Evolutionary conservation across 2,329 filamentous ascomycete genomes (phyloP).

Genomic region (Tolypocladium album): DNA sequence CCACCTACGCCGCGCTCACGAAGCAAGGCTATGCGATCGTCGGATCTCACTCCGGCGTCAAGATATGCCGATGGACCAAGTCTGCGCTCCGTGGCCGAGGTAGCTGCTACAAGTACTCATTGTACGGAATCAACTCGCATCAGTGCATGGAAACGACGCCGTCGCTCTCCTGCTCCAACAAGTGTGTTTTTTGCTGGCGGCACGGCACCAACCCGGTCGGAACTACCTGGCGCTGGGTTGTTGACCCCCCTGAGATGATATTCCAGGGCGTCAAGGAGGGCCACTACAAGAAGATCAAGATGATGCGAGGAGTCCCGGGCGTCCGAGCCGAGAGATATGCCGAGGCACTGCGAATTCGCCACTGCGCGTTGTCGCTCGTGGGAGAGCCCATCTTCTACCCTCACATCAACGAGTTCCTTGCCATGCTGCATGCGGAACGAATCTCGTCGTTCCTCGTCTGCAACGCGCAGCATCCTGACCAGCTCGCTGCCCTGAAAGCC

Average conservation of each 20-base stretch:
- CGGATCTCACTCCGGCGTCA: conserved; percentile 89
- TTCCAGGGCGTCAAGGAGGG: conserved; percentile 83
- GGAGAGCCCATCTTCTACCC: conserved; percentile 99
- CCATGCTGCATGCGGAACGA: conserved; percentile 70
- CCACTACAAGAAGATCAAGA: conserved; percentile 96
- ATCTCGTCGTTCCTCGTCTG: conserved; percentile 95
- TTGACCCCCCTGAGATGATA: conserved; percentile 82
- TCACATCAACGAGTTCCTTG: conserved; percentile 86
- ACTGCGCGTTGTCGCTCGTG: conserved; percentile 86
- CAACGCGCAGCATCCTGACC: conserved; percentile 92
- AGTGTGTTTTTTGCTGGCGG: conserved; percentile 98
- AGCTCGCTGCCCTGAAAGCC: conserved; percentile 68
- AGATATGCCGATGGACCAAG: conserved; percentile 98
- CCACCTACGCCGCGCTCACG: conserved; percentile 78
- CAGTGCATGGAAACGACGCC: conserved; percentile 98
- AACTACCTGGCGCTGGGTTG: conserved; percentile 93
- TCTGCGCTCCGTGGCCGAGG: conserved; percentile 86
- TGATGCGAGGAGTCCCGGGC: conserved; percentile 87
- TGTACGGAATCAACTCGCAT: conserved; percentile 94
- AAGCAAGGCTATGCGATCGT: conserved; percentile 97
- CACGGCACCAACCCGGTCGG: conserved; percentile 96
- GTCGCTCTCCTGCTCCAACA: conserved; percentile 91
- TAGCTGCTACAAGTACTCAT: conserved; percentile 95
- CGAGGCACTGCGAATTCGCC: conserved; percentile 85
- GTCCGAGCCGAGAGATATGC: conserved; percentile 84